These are phyloP conservation scores for Leccinum pallidistipes DNA, from an alignment of 1,284 basidiomycete species.

Conservation along the genomic window DNA sequence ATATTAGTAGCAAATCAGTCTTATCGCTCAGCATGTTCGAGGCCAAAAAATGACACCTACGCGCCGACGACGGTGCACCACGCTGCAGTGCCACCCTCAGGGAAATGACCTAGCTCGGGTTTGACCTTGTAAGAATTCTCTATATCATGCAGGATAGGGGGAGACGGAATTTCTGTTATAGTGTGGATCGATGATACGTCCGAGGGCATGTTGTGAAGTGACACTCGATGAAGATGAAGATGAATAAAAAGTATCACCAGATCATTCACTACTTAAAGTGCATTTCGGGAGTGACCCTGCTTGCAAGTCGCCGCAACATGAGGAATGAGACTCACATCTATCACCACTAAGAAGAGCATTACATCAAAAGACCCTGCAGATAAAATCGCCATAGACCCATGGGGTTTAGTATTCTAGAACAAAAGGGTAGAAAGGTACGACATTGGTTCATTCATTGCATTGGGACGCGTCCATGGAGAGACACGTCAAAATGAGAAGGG, in stretches of 20 bases:
- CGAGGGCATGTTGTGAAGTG: slow-evolving; percentile 11
- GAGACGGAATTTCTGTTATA: not conserved
- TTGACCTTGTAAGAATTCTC: not conserved
- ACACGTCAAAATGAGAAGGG: not conserved
- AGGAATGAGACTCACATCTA: not conserved
- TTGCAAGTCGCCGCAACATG: not conserved
- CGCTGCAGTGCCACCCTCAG: slow-evolving; percentile 30
- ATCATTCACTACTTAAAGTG: not conserved
- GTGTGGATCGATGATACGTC: slow-evolving; percentile 1
- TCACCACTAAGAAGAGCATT: not conserved
- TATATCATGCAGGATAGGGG: not conserved
- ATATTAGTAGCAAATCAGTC: not conserved
- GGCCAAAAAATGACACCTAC: slow-evolving; percentile 11
- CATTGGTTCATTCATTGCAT: not conserved
- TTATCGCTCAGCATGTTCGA: not conserved
- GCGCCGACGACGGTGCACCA: slow-evolving; percentile 29
- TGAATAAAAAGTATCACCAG: not conserved
- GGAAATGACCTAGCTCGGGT: slow-evolving; percentile 16
- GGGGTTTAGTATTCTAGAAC: not conserved
- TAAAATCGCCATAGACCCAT: not conserved
- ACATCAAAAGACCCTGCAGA: not conserved
- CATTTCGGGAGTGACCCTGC: not conserved
- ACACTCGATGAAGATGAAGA: not conserved
- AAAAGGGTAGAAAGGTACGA: not conserved
- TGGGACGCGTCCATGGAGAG: not conserved